A percentile compares a stretch with the other conserved stretches of the same genome.
phyloP scores from a whole-genome alignment of 495 filamentous ascomycete genomes.

The Pyrenula massariospora region DNA sequence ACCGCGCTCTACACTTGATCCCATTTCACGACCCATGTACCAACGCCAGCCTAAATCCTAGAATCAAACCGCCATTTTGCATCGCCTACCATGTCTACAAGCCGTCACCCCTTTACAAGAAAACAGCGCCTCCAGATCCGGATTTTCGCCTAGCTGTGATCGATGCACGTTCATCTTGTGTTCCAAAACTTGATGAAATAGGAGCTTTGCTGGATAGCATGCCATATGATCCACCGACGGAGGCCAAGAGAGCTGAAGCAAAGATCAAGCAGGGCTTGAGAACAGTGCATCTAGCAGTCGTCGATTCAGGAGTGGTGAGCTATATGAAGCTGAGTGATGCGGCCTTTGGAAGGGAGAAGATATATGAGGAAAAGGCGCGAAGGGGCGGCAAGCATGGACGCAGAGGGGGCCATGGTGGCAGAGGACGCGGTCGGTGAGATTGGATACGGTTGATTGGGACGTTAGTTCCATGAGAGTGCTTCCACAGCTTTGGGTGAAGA shows the following conservation, averaged over 20 bases:
- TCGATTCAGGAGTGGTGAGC: slow-evolving; percentile 82
- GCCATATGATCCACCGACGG: slow-evolving; percentile 44
- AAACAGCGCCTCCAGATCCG: slow-evolving; percentile 59
- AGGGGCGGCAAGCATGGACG: slow-evolving; percentile 19
- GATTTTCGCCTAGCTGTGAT: slow-evolving; percentile 77
- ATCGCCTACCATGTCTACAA: slow-evolving; percentile 75
- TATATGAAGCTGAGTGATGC: slow-evolving; percentile 72
- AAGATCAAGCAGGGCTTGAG: slow-evolving; percentile 76
- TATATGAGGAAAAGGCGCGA: slow-evolving; percentile 37
- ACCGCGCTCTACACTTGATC: slow-evolving; percentile 61
- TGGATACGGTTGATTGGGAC: no score
- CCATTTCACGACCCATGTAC: slow-evolving; percentile 54
- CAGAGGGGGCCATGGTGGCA: slow-evolving; percentile 26
- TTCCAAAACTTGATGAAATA: slow-evolving; percentile 65
- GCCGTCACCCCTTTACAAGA: slow-evolving; percentile 56
- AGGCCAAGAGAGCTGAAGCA: slow-evolving; percentile 17
- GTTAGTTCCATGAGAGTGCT: slow-evolving; percentile 22
- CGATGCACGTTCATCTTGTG: slow-evolving; percentile 50
- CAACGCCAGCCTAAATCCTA: slow-evolving; percentile 6
- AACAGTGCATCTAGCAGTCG: slow-evolving; percentile 74
- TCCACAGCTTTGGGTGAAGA: slow-evolving; percentile 16
- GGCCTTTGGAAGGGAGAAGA: slow-evolving; percentile 62
- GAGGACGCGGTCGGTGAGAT: slow-evolving; percentile 25
- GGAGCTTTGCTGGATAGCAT: slow-evolving; percentile 53
- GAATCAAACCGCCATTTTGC: slow-evolving; percentile 42